Base-by-base conservation (phyloP, 2,329 filamentous ascomycete genomes). In the Aspergillus fischeri region DNA sequence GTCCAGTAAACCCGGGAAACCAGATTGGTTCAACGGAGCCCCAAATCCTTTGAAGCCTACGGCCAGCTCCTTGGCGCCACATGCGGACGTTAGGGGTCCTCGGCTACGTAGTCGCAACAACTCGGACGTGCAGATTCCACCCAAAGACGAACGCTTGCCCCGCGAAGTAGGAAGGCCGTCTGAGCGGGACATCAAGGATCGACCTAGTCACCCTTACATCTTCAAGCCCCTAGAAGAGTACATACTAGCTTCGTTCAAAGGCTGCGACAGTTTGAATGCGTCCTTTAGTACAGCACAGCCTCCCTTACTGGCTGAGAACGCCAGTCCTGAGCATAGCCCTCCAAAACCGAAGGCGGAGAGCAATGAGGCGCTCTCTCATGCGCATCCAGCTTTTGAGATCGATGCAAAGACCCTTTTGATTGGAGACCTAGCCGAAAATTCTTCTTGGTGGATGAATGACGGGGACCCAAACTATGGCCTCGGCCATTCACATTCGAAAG, bases 151-250 rank as follows among this genome's bases (percentile, higher is more conserved):
- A 29, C 60, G 58, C 17, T 64, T 59, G 25, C 60, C 60, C 5
- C 62, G 65, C 29, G 62, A 63, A 8, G 52, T 49, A 29, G 55
- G 56, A 17, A 65, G 61, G 52, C 59, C 61, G 21, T 63, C 59
- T n/a, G 63, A 66, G n/a, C 38, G 54, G 28, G 64, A 65, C 20
- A 51, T 57, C 63, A 45, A 80, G 80, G 86, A 63, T 20, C 60
- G 55, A 20, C 63, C 65, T n/a, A 60, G 57, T 44, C 65, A 56
- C 17, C 52, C 82, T 66, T 79, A 78, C 41, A 84, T 93, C 10
- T 96, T 96, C 71, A 86, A 84, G 59, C 81, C 82, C 4, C 70
- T 96, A 14, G 91, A 96, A 73, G 88, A 92, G 59, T 93, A 94
- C 67, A 82, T 96, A 44, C 76, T 86, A 51, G 73, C 76, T 21